Evolutionary conservation across 2,329 filamentous ascomycete species (phyloP), one percentile per base, ranked within the genome.

Genomic region (Emericellopsis cladophorae): DNA sequence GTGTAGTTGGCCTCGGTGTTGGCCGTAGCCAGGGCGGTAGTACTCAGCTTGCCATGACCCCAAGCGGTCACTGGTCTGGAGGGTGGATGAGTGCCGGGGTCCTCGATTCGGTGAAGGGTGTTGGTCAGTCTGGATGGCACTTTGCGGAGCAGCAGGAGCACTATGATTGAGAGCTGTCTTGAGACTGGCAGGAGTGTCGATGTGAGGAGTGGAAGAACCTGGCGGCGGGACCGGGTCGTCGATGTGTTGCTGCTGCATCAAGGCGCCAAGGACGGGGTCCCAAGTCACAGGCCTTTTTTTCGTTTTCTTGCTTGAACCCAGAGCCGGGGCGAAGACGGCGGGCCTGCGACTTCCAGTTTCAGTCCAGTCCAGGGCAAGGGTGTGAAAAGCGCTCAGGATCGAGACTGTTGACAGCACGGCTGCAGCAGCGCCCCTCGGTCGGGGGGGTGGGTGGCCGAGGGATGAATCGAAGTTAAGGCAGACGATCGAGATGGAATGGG

Each of bases 191-290:
- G 26, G 33, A 36, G 34, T 21, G 18, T n/a, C 3, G 32, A 12
- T 10, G n/a, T n/a, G 34, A 23, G 21, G 7, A 11, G 18, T 12
- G 16, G 18, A 29, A 24, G 39, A 8, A 23, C 29, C 31, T 12
- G 18, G 22, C 15, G 16, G 15, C 23, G 40, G 22, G 18, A 29
- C 16, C 12, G 40, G 23, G 33, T 36, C n/a, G 39, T 36, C 18
- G 32, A 24, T 42, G 22, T 37, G 40, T 37, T 29, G 26, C 26
- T 37, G 24, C 34, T 42, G 40, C 40, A 42, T 42, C 39, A 35
- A 40, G 39, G 39, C 39, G 39, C 39, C 39, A 36, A 23, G 32
- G 39, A 36, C n/a, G 24, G 29, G 37, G 24, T 31, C 37, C 37
- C 37, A n/a, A 31, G 18, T 31, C 10, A 29, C 12, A 29, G 37